Percentiles rank a stretch among this genome's conserved stretches.
These are phyloP conservation scores for Sporothrix variecibatus DNA, from an alignment of 2,329 filamentous ascomycete species.

Conservation along the genomic window DNA sequence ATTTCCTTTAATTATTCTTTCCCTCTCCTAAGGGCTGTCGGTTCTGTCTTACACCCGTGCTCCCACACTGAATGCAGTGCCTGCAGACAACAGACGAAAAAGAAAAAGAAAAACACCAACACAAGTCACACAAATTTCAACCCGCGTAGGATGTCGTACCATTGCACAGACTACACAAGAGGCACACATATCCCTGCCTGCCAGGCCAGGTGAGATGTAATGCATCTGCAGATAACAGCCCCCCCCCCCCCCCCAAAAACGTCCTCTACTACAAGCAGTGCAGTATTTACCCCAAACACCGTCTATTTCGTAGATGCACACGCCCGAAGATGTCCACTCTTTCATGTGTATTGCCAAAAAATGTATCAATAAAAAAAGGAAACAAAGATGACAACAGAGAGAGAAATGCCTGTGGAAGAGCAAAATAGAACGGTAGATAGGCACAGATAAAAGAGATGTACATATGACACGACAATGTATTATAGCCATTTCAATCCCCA, in stretches of 20 bases:
- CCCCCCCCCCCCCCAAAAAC: too few species aligned
- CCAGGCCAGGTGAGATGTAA: neutral
- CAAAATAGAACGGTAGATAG: neutral
- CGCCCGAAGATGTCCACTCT: neutral
- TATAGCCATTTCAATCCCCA: neutral
- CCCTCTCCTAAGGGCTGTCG: neutral
- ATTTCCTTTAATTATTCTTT: neutral
- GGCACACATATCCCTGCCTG: neutral
- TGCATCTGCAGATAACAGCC: neutral
- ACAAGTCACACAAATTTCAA: neutral
- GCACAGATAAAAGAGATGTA: neutral
- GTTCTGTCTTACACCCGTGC: neutral
- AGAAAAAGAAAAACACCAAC: neutral
- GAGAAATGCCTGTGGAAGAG: too few species aligned
- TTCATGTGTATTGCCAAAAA: neutral
- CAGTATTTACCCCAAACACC: neutral
- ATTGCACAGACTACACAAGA: neutral
- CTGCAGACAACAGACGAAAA: slow-evolving; percentile 13
- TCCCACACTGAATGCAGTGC: slow-evolving; percentile 6
- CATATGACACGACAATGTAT: neutral
- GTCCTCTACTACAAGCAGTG: neutral
- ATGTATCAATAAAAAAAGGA: neutral
- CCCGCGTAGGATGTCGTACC: neutral
- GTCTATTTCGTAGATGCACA: neutral
- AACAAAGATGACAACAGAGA: neutral